Evolutionary conservation across 768 basidiomycete species (phyloP), one percentile per base, ranked within the genome.

Genomic region (Tulasnella sp.): DNA sequence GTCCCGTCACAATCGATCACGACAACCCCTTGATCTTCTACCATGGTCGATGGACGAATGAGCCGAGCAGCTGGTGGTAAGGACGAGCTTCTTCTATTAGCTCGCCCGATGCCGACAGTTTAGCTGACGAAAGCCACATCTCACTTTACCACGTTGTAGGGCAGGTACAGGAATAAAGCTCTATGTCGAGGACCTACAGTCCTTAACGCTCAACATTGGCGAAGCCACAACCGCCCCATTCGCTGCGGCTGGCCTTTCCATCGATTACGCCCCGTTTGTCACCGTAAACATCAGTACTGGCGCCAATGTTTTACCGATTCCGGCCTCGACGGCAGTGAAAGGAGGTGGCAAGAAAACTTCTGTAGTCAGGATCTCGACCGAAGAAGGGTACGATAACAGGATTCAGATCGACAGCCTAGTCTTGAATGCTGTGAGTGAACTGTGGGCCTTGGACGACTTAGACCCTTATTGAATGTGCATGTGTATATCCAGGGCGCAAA

Each of bases 321-420:
- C 29, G 43, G 63, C 68, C 3, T 69, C 68, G n/a, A n/a, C n/a
- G n/a, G n/a, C n/a, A n/a, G n/a, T n/a, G n/a, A n/a, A n/a, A n/a
- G n/a, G n/a, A n/a, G n/a, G n/a, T n/a, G n/a, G n/a, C 13, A 69
- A 76, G 13, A 55, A 53, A 19, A 56, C 44, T 4, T 56, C 54
- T 4, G 64, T 65, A 7, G 45, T 64, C 29, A 43, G 78, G 13
- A 68, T 82, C 56, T 78, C 80, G 56, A 77, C 75, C 4, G 74
- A 80, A 62, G 80, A 80, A 21, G 82, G 80, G 80, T 77, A 81
- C 66, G 74, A 81, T 63, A 81, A 81, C 64, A 74, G 78, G 8
- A 74, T 81, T 49, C 76, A 81, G 62, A 68, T 82, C 3, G 74
- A 80, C 64, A 74, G 71, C 41, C 70, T 82, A 44, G 65, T 64